Evolutionary conservation across 1,284 basidiomycete genomes (phyloP).

Genomic region (Inonotus obliquus): DNA sequence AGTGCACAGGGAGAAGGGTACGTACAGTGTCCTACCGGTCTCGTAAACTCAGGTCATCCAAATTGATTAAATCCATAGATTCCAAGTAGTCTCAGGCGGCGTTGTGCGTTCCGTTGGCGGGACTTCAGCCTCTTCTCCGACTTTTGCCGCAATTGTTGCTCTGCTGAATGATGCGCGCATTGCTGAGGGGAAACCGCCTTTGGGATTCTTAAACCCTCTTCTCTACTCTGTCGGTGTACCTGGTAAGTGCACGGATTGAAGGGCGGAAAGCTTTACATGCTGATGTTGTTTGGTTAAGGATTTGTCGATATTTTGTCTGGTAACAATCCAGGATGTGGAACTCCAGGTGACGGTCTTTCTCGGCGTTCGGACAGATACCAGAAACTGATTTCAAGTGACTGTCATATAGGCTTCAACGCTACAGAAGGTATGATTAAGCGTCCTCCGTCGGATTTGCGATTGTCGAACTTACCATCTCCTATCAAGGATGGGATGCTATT

Average conservation of each 20-base stretch:
- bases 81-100: constrained; percentile 23
- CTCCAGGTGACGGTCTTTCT: constrained; percentile 9
- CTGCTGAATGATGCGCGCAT: constrained; percentile 35
- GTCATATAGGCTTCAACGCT: constrained; percentile 18
- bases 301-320: constrained; percentile 19
- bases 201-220: constrained; percentile 38
- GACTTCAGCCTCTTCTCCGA: constrained; percentile 34
- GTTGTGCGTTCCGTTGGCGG: constrained; percentile 26
- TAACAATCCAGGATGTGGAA: constrained; percentile 23
- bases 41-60: not conserved
- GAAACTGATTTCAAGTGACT: not conserved
- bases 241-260: constrained; percentile 1
- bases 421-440: constrained; percentile 10
- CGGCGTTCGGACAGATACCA: not conserved
- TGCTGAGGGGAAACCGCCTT: constrained; percentile 27
- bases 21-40: not conserved
- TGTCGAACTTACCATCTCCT: not conserved
- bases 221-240: constrained; percentile 28
- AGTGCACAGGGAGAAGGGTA: constrained; percentile 31
- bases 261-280: not conserved
- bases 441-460: not conserved
- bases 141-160: constrained; percentile 31
- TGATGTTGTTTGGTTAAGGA: constrained; percentile 3
- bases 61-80: constrained; percentile 6
- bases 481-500: constrained; percentile 18